phyloP scores from a whole-genome alignment of 73 alveolate species.

The Tetrahymena thermophila region DNA sequence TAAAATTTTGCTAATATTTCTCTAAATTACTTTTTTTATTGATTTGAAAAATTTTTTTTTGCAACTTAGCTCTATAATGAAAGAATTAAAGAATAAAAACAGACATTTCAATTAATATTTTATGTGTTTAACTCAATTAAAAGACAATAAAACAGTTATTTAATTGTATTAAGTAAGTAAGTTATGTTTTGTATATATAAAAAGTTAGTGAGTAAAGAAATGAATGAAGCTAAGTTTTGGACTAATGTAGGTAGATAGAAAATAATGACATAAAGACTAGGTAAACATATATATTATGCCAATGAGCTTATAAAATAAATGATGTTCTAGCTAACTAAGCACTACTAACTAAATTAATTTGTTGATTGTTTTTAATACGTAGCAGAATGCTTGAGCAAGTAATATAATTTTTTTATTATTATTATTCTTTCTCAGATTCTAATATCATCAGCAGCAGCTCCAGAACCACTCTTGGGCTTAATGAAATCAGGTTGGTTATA shows the following conservation, averaged over 20 bases:
- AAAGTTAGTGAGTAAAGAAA: background rate
- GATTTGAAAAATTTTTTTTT: too few species aligned
- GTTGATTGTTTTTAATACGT: background rate
- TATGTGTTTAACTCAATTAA: too few species aligned
- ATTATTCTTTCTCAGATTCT: constrained; percentile 14
- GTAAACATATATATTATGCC: background rate
- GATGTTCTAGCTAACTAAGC: background rate
- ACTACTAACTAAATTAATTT: background rate
- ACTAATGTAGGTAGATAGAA: background rate
- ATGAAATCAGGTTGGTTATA: constrained; percentile 2
- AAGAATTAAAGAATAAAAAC: too few species aligned
- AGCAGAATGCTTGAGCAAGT: background rate
- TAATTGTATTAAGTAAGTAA: too few species aligned
- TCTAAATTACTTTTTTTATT: too few species aligned
- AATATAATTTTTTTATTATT: background rate
- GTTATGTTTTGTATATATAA: too few species aligned
- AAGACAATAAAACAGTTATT: too few species aligned
- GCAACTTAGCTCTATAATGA: too few species aligned
- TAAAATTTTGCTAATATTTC: too few species aligned
- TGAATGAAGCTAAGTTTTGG: background rate
- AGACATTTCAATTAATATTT: too few species aligned
- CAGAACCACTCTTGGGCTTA: background rate
- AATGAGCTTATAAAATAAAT: background rate
- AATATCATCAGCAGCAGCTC: constrained; percentile 16
- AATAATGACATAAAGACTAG: background rate